Conservation (phyloP, 257 asterid species). For the Eucommia ulmoides region DNA sequence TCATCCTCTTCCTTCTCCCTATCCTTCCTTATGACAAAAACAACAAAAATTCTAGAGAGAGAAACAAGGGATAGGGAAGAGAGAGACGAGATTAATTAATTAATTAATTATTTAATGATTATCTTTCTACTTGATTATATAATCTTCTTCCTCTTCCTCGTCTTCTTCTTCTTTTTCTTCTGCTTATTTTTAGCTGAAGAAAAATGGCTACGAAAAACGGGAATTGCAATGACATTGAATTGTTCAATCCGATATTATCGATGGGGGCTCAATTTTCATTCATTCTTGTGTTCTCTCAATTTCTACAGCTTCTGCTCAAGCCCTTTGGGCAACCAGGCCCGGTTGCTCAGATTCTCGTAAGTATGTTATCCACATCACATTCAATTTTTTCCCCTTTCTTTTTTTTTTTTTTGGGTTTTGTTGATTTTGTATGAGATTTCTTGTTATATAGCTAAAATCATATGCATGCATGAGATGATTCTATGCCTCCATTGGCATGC, state of each 20-base stretch:
- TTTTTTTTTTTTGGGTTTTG: no score
- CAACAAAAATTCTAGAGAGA: background rate
- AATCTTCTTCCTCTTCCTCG: background rate
- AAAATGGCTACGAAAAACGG: conserved; percentile 20
- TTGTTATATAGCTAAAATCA: background rate
- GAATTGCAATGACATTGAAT: conserved; percentile 27
- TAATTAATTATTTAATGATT: background rate
- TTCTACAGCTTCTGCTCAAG: conserved; percentile 68
- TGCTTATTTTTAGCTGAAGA: conserved; percentile 5
- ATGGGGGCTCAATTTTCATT: conserved; percentile 77
- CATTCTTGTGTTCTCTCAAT: conserved; percentile 85
- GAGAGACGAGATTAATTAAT: no score
- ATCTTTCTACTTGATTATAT: background rate
- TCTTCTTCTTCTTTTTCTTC: background rate
- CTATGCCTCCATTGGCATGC: background rate
- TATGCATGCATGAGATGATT: background rate
- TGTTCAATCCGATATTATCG: conserved; percentile 72
- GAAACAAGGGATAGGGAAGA: no score
- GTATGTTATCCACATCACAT: conserved; percentile 53
- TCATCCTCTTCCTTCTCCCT: background rate
- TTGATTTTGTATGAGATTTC: background rate
- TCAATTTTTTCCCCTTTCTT: no score
- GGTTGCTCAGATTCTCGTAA: conserved; percentile 94
- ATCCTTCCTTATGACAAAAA: background rate
- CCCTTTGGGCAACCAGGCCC: conserved; percentile 93